Percentiles rank a stretch among this genome's conserved stretches.
Conservation (phyloP, 2,329 filamentous ascomycete genomes). For the Ophiocordyceps unilateralis region DNA sequence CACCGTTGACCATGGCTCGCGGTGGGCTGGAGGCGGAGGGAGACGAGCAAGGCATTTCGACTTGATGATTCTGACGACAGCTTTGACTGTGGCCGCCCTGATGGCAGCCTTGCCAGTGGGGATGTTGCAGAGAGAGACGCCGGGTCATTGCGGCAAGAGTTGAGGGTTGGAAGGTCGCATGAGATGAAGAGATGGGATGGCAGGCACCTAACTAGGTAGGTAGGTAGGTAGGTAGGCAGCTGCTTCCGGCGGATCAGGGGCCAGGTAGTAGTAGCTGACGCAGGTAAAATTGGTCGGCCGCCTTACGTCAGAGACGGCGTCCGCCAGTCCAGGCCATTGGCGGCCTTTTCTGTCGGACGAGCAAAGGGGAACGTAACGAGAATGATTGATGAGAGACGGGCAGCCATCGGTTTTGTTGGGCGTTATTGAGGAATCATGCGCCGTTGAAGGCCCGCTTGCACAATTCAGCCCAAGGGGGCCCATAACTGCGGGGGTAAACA, state of each 20-base stretch:
- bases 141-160: slow-evolving; percentile 4
- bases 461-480: background rate
- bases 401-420: no score
- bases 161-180: background rate
- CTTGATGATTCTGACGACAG: background rate
- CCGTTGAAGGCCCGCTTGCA: no score
- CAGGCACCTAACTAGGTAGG: background rate
- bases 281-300: no score
- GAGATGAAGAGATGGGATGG: background rate
- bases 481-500: no score
- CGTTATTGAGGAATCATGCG: no score
- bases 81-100: background rate
- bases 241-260: background rate
- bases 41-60: background rate
- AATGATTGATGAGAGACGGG: no score
- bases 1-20: slow-evolving; percentile 4
- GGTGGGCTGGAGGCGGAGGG: slow-evolving; percentile 1
- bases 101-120: slow-evolving; percentile 2
- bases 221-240: background rate
- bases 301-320: no score
- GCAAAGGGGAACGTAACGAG: no score
- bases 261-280: no score
- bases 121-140: slow-evolving; percentile 2
- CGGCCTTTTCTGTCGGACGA: no score
- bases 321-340: no score